Conservation (phyloP, 108 stramenopile species). For the Stephanodiscus minutulus region DNA sequence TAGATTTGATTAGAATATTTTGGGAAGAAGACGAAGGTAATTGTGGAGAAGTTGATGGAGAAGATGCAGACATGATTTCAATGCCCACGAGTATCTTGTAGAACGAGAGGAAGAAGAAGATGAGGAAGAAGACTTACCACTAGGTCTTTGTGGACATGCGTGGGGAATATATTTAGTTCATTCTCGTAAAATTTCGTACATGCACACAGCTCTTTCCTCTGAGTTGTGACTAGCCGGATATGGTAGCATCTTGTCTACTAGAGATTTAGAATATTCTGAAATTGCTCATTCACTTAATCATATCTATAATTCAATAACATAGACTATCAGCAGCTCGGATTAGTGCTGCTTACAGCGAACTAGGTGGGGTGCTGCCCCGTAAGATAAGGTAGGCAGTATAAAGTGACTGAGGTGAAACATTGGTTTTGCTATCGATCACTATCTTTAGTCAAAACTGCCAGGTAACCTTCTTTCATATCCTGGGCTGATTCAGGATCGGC, state of each 20-base stretch:
- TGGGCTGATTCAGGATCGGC: conserved; percentile 42
- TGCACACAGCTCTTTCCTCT: not conserved
- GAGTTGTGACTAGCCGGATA: too few species aligned
- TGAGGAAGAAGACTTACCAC: conserved; percentile 28
- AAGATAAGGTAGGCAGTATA: too few species aligned
- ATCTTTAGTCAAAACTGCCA: conserved; percentile 42
- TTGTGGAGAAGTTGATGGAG: not conserved
- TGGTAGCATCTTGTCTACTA: too few species aligned
- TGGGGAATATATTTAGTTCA: not conserved
- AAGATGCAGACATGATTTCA: not conserved
- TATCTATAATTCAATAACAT: too few species aligned
- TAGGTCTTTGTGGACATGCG: conserved; percentile 29
- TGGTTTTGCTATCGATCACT: conserved; percentile 4
- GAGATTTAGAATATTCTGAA: too few species aligned
- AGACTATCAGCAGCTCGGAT: not conserved
- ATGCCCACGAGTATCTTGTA: not conserved
- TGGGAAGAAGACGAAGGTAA: conserved; percentile 21
- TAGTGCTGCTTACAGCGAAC: not conserved
- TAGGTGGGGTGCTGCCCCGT: not conserved
- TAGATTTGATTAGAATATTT: conserved; percentile 87
- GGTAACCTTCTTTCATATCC: conserved; percentile 47
- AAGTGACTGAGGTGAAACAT: not conserved
- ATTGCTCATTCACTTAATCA: not conserved
- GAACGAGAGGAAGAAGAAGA: conserved; percentile 6
- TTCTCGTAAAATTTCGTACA: not conserved